Conservation (phyloP, 768 basidiomycete genomes). For the Naematelia aurantialba region DNA sequence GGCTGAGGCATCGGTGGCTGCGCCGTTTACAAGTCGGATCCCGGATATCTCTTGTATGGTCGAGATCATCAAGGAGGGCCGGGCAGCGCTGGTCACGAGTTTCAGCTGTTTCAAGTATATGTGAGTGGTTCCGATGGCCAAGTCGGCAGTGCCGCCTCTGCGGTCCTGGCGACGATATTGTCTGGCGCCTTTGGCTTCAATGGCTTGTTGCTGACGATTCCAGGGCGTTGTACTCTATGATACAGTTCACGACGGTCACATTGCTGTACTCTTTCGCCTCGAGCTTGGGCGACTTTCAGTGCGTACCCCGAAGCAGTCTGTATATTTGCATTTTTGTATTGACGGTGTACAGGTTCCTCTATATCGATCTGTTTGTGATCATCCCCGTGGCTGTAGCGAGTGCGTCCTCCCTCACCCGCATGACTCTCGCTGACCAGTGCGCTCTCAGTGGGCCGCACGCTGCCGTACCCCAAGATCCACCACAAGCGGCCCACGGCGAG, state of each 20-base stretch:
- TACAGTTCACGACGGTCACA: slow-evolving; percentile 98
- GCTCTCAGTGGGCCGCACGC: slow-evolving; percentile 89
- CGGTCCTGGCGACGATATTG: too few relatives aligned
- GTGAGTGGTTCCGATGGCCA: slow-evolving; percentile 56
- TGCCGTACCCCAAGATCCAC: slow-evolving; percentile 80
- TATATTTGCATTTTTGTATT: too few relatives aligned
- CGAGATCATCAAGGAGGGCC: slow-evolving; percentile 93
- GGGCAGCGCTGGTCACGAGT: slow-evolving; percentile 92
- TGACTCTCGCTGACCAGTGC: slow-evolving; percentile 10
- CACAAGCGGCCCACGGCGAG: slow-evolving; percentile 91
- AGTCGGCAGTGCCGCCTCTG: too few relatives aligned
- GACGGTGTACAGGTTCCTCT: slow-evolving; percentile 66
- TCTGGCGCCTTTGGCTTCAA: too few relatives aligned
- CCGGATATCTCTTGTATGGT: slow-evolving; percentile 95
- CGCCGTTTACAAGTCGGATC: slow-evolving; percentile 88
- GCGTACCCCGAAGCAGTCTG: slow-evolving; percentile 26
- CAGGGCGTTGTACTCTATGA: slow-evolving; percentile 98
- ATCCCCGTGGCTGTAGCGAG: slow-evolving; percentile 94
- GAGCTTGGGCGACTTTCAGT: slow-evolving; percentile 95
- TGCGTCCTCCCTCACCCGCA: slow-evolving; percentile 54
- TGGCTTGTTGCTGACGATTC: too few relatives aligned
- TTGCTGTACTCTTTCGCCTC: slow-evolving; percentile 94
- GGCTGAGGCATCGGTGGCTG: slow-evolving; percentile 96
- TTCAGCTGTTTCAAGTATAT: slow-evolving; percentile 99
- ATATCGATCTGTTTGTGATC: slow-evolving; percentile 97